Evolutionary conservation across 1,284 basidiomycete genomes (phyloP).

Genomic region (Hemileia vastatrix): DNA sequence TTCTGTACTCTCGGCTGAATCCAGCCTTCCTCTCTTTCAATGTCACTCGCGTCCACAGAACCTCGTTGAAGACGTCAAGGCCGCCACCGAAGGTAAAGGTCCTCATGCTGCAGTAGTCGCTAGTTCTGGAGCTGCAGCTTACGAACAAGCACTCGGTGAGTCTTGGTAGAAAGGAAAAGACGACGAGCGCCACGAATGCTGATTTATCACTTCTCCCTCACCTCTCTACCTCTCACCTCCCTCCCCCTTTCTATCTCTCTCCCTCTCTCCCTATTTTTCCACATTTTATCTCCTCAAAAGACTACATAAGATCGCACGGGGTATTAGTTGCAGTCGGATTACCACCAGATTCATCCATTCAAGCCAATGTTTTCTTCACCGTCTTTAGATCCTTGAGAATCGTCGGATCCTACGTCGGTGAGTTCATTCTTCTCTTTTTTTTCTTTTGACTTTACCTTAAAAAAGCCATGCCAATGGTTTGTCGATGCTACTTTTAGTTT

Average conservation of each 20-base stretch:
- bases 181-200: too few relatives aligned
- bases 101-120: constrained; percentile 54
- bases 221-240: too few relatives aligned
- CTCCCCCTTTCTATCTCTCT: too few relatives aligned
- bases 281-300: too few relatives aligned
- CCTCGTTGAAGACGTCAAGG: constrained; percentile 56
- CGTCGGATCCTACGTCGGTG: constrained; percentile 66
- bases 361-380: constrained; percentile 64
- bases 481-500: too few relatives aligned
- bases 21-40: not conserved
- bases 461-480: too few relatives aligned
- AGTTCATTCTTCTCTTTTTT: constrained; percentile 37
- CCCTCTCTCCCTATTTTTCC: too few relatives aligned
- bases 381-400: constrained; percentile 54
- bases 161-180: not conserved
- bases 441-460: too few relatives aligned
- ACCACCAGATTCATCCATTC: constrained; percentile 55
- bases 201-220: too few relatives aligned
- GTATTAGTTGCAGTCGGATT: constrained; percentile 67
- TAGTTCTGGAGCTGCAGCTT: constrained; percentile 51
- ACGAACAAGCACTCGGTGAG: constrained; percentile 60
- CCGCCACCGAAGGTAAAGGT: constrained; percentile 59
- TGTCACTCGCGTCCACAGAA: constrained; percentile 39
- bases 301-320: too few relatives aligned
- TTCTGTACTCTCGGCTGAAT: too few relatives aligned